Conservation (phyloP, 225 moss, liverwort and hornwort genomes). For the Straminergon stramineum region DNA sequence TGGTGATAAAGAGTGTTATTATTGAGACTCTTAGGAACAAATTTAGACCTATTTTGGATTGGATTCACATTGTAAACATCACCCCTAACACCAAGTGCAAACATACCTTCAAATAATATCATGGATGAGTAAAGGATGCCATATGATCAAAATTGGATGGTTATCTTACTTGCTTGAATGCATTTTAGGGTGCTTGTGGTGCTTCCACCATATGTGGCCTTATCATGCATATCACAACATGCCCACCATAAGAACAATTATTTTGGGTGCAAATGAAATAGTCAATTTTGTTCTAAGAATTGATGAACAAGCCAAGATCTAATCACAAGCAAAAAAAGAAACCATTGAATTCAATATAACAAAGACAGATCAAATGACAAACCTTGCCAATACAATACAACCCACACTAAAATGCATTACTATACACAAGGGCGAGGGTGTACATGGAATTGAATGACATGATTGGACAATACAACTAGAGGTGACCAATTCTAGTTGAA, state of each 20-base stretch:
- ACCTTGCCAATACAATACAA: not conserved
- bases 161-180: no score
- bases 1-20: no score
- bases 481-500: not conserved
- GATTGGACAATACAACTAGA: not conserved
- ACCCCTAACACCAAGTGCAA: no score
- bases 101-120: no score
- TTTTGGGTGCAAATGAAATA: not conserved
- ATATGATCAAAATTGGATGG: no score
- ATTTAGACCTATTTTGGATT: no score
- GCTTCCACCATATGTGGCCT: no score
- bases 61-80: no score
- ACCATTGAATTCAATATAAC: not conserved
- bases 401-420: not conserved
- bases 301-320: not conserved
- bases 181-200: fast-evolving
- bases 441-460: not conserved
- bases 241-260: not conserved
- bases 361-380: not conserved
- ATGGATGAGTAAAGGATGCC: not conserved
- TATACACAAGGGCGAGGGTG: fast-evolving
- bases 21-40: no score
- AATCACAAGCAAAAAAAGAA: not conserved
- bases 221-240: not conserved
- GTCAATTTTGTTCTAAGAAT: not conserved